A percentile compares a stretch with the other conserved stretches of the same genome.
Evolutionary conservation across 1,139 yeast genomes (phyloP).

Genomic region (Nadsonia starkeyi-henricii): DNA sequence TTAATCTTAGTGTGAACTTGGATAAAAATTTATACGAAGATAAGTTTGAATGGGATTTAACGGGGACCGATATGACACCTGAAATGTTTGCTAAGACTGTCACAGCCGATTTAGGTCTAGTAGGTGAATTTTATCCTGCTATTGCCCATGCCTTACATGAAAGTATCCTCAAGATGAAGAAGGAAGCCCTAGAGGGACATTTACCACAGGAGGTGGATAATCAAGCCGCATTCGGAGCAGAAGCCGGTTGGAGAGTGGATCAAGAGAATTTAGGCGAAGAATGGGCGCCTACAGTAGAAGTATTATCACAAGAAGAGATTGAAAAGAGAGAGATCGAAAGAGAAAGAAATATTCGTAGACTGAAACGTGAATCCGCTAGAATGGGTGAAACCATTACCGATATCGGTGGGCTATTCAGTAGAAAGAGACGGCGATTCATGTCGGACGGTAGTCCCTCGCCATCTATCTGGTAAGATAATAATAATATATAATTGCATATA

Average conservation of each 20-base stretch:
- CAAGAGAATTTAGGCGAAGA: slow-evolving; percentile 50
- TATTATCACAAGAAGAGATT: slow-evolving; percentile 80
- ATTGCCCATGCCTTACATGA: slow-evolving; percentile 84
- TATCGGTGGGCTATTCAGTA: slow-evolving; percentile 21
- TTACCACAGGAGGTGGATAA: slow-evolving; percentile 44
- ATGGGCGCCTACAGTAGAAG: slow-evolving; percentile 86
- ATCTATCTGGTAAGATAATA: slow-evolving; percentile 6
- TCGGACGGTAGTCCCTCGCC: slow-evolving; percentile 13
- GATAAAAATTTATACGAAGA: slow-evolving; percentile 82
- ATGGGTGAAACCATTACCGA: slow-evolving; percentile 20
- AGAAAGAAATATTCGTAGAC: slow-evolving; percentile 78
- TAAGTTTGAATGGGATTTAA: slow-evolving; percentile 87
- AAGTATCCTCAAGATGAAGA: slow-evolving; percentile 56
- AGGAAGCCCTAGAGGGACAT: slow-evolving; percentile 76
- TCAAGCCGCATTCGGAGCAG: slow-evolving; percentile 43
- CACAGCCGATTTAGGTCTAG: slow-evolving; percentile 71
- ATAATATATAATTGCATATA: too few relatives aligned
- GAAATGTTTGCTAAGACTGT: slow-evolving; percentile 72
- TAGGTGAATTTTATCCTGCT: slow-evolving; percentile 80
- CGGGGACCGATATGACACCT: slow-evolving; percentile 50
- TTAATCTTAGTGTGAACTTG: slow-evolving; percentile 69
- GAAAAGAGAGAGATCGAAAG: slow-evolving; percentile 92
- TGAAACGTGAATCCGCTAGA: slow-evolving; percentile 71
- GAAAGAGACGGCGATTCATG: slow-evolving; percentile 18
- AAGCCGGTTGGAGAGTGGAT: slow-evolving; percentile 55